Evolutionary conservation across 2,329 filamentous ascomycete species (phyloP).

Genomic region (Diaporthe citriasiana): DNA sequence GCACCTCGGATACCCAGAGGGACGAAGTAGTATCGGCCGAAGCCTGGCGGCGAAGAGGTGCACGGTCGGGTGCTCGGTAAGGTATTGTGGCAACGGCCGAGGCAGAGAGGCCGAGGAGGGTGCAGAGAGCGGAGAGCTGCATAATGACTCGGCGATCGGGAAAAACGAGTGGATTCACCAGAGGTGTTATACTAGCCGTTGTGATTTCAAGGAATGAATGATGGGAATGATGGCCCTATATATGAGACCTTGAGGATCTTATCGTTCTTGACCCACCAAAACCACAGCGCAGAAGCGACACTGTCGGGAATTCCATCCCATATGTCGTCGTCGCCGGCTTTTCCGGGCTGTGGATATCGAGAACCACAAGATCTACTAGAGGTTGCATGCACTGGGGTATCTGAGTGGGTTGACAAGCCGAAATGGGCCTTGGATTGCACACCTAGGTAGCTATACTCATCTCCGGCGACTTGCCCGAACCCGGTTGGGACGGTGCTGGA

Average conservation of each 20-base stretch:
- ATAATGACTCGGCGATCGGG: background rate
- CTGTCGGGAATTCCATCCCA: constrained; percentile 14
- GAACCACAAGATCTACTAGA: constrained; percentile 2
- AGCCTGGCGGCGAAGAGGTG: constrained; percentile 20
- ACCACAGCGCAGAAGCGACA: background rate
- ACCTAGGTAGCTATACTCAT: too few relatives aligned
- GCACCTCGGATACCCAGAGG: constrained; percentile 35
- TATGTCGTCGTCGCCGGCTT: constrained; percentile 27
- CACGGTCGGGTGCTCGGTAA: constrained; percentile 1
- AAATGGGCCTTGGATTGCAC: constrained; percentile 9
- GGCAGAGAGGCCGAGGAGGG: constrained; percentile 24
- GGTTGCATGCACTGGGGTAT: constrained; percentile 8
- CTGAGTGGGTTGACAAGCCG: constrained; percentile 6
- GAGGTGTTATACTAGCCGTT: background rate
- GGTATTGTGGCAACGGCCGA: constrained; percentile 12
- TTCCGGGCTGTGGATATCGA: constrained; percentile 20
- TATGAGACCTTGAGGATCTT: background rate
- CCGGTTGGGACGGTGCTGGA: background rate
- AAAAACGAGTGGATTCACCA: constrained; percentile 16
- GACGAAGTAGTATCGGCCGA: constrained; percentile 13
- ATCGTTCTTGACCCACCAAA: background rate
- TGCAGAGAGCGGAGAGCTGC: constrained; percentile 32
- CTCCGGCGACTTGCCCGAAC: constrained; percentile 1
- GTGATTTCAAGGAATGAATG: background rate
- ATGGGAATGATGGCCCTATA: background rate